Conservation (phyloP, 805 yeast genomes). For the Kodamaea leandrae region DNA sequence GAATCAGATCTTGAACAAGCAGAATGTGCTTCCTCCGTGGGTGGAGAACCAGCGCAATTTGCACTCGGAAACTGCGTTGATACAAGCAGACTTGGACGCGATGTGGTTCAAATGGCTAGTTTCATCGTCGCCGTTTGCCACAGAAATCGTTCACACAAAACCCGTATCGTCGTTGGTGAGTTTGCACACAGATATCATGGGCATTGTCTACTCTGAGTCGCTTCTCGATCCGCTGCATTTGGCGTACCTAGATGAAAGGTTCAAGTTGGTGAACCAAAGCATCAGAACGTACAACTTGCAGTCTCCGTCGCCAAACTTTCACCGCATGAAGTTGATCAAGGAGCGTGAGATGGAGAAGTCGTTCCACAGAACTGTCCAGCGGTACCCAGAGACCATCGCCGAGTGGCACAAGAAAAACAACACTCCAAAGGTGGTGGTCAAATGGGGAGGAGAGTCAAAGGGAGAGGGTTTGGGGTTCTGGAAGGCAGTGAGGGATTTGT, state of each 20-base stretch:
- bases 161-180: conserved; percentile 4
- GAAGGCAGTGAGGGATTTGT: conserved; percentile 26
- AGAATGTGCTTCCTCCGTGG: conserved; percentile 88
- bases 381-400: conserved; percentile 14
- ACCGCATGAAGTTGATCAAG: conserved; percentile 34
- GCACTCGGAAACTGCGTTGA: conserved; percentile 42
- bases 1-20: conserved; percentile 71
- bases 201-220: background rate
- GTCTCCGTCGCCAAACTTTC: conserved; percentile 36
- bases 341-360: conserved; percentile 26
- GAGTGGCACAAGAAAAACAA: conserved; percentile 16
- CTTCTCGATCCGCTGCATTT: conserved; percentile 8
- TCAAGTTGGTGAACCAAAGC: conserved; percentile 20
- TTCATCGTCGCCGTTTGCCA: conserved; percentile 8
- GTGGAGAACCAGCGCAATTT: conserved; percentile 71
- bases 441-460: conserved; percentile 2
- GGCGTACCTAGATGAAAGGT: conserved; percentile 23
- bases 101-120: conserved; percentile 19
- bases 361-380: conserved; percentile 16
- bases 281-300: conserved; percentile 39
- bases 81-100: conserved; percentile 44
- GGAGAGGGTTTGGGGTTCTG: conserved; percentile 18
- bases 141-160: conserved; percentile 1
- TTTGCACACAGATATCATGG: background rate
- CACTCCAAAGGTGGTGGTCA: conserved; percentile 2